Evolutionary conservation across 2,329 filamentous ascomycete genomes (phyloP).

Genomic region (Colletotrichum godetiae): DNA sequence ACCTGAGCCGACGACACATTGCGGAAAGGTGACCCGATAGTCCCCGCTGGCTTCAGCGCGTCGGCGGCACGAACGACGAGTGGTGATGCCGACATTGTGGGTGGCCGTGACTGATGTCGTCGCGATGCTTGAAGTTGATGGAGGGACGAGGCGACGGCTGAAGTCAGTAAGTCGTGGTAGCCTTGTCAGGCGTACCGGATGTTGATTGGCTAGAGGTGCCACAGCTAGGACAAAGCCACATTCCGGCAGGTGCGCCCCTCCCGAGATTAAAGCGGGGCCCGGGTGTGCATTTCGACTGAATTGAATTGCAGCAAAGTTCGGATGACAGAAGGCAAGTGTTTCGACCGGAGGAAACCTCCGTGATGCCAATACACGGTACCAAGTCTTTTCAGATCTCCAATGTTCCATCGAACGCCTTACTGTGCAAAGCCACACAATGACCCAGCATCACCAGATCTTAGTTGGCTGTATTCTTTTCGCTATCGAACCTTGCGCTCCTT

Average conservation of each 20-base stretch:
- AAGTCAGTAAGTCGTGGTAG: conserved; percentile 2
- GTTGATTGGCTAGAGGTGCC: conserved; percentile 20
- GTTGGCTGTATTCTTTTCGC: background rate
- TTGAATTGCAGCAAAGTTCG: background rate
- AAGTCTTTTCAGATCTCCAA: background rate
- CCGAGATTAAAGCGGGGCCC: background rate
- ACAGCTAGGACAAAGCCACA: background rate
- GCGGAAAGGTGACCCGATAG: conserved; percentile 58
- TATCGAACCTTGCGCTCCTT: background rate
- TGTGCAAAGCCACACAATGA: background rate
- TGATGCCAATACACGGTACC: no score
- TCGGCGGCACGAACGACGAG: conserved; percentile 54
- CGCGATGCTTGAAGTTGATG: conserved; percentile 7
- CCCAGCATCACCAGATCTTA: background rate
- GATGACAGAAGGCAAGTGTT: background rate
- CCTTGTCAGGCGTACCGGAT: background rate
- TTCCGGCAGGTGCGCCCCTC: background rate
- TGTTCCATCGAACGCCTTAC: background rate
- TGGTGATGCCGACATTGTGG: conserved; percentile 59
- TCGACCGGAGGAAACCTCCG: background rate
- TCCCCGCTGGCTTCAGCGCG: conserved; percentile 44
- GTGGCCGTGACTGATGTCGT: conserved; percentile 4
- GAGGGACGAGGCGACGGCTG: conserved; percentile 6
- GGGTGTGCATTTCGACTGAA: background rate
- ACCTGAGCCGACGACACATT: conserved; percentile 51